Evolutionary conservation across 2,329 filamentous ascomycete species (phyloP).

Genomic region (Thielaviopsis ethacetica): DNA sequence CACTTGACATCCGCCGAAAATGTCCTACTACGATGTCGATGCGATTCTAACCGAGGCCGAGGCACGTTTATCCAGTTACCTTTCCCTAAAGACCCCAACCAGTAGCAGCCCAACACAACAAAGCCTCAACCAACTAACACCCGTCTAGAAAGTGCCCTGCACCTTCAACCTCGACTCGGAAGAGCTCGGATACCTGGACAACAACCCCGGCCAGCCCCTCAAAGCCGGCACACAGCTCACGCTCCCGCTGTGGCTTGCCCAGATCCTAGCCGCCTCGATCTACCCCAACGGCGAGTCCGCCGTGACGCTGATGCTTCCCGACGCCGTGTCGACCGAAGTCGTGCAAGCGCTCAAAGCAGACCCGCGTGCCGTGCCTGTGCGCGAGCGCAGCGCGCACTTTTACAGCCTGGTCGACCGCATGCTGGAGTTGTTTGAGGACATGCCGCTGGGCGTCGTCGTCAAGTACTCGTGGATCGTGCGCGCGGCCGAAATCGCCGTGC

Average conservation of each 20-base stretch:
- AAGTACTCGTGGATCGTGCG: conserved; percentile 66
- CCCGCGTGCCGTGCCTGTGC: conserved; percentile 66
- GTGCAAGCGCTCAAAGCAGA: conserved; percentile 84
- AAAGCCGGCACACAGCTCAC: conserved; percentile 66
- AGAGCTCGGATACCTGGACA: conserved; percentile 76
- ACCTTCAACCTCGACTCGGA: conserved; percentile 85
- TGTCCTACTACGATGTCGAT: conserved; percentile 76
- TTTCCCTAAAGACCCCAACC: neutral
- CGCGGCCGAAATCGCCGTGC: conserved; percentile 69
- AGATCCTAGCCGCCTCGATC: conserved; percentile 69
- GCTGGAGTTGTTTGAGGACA: conserved; percentile 78
- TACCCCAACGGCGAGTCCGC: conserved; percentile 31
- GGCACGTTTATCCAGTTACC: conserved; percentile 26
- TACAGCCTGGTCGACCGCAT: conserved; percentile 75
- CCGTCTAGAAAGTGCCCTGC: conserved; percentile 71
- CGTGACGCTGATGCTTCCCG: conserved; percentile 66
- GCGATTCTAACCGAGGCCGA: conserved; percentile 74
- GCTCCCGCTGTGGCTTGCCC: conserved; percentile 84
- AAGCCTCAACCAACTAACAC: conserved; percentile 6
- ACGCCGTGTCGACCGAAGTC: conserved; percentile 61
- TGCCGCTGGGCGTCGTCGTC: conserved; percentile 57
- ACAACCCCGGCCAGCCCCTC: conserved; percentile 53
- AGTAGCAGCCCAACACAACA: no score
- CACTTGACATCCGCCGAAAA: conserved; percentile 11
- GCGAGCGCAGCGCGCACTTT: conserved; percentile 72